Evolutionary conservation across 2,329 filamentous ascomycete genomes (phyloP).

Genomic region (Aureobasidium subglaciale): DNA sequence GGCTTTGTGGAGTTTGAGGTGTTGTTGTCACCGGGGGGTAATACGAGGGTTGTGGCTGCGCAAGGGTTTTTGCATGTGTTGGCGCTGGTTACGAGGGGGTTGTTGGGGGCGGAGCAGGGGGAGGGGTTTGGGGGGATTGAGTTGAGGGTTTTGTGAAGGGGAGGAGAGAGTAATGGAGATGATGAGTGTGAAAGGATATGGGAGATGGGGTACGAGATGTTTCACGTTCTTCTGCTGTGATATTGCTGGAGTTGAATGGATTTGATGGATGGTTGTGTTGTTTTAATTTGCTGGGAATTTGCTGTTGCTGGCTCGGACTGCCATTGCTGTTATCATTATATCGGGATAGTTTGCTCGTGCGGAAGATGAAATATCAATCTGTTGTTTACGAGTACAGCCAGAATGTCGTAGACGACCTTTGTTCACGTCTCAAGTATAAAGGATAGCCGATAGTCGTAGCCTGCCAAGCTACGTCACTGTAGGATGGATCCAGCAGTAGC

Average conservation of each 20-base stretch:
- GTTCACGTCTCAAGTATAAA: too few relatives aligned
- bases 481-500: too few relatives aligned
- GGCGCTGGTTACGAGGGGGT: slow-evolving; percentile 47
- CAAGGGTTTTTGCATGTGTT: slow-evolving; percentile 72
- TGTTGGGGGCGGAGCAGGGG: slow-evolving; percentile 53
- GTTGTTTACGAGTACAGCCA: too few relatives aligned
- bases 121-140: slow-evolving; percentile 26
- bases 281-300: background rate
- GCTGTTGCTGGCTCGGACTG: background rate
- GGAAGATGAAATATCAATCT: too few relatives aligned
- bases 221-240: background rate
- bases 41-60: slow-evolving; percentile 55
- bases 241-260: background rate
- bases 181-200: background rate
- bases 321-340: background rate
- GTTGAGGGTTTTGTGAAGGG: background rate
- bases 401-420: too few relatives aligned
- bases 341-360: too few relatives aligned
- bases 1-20: slow-evolving; percentile 57
- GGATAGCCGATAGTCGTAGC: too few relatives aligned
- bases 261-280: background rate
- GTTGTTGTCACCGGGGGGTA: slow-evolving; percentile 54
- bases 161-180: background rate
- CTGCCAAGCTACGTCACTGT: too few relatives aligned
- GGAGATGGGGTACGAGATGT: background rate